Base-by-base conservation (phyloP, 768 basidiomycete genomes). In the Boletales sp. region DNA sequence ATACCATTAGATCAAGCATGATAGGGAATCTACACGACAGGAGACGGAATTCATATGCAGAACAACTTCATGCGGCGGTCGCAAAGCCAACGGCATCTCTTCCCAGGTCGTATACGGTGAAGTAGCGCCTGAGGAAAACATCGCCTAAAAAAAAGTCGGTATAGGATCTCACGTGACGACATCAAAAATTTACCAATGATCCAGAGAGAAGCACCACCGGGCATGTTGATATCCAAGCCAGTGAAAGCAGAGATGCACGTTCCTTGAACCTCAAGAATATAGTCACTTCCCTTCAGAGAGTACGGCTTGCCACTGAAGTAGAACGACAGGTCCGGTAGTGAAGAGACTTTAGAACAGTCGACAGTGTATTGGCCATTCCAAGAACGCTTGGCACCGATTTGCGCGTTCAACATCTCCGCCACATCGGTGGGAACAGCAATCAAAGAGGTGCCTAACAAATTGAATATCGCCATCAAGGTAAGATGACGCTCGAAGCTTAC, bases 291-390 rank as follows among this genome's bases (percentile, higher is more conserved):
- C 69, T 84, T 81, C 62, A 99, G 72, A 2, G 84, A 72, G 72
- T 90, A 97, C 2, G 81, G 69, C 66, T 86, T 82, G 66, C 90
- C 91, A 53, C 76, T 79, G 57, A 99, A 94, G 70, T 74, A 79
- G 77, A 99, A 86, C 10, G 86, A 71, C 47, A 99, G 76, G 2
- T 89, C 84, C 10, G 96, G 96, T 35, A 99, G 81, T 25, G 63
- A 66, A n/a, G 90, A 75, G 54, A 98, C 86, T 63, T 81, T 92
- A 53, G 81, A 72, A 68, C 96, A 98, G 57, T 94, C 90, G 54
- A 99, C 76, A 21, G 82, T 83, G 65, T 95, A 96, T 70, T 97
- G 95, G 36, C 95, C 96, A 64, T 89, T 96, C 94, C 94, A 98
- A 2, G 86, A 82, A 64, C 86, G 91, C 73, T 81, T 88, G 13